Evolutionary conservation across 768 basidiomycete genomes (phyloP).

Genomic region (Leucocoprinus sp.): DNA sequence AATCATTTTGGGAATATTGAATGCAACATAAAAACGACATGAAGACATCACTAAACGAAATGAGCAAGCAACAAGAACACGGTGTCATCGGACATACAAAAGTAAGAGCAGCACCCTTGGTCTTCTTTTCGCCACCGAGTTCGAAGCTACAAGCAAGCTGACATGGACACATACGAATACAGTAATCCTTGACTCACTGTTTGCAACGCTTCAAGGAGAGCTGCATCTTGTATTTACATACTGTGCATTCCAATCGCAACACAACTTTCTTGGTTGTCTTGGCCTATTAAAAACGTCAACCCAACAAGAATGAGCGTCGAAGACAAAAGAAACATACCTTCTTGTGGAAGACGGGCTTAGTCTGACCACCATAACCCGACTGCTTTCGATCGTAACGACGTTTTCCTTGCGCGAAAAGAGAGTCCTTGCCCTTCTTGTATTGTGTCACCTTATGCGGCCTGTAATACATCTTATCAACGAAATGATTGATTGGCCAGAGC

Average conservation of each 20-base stretch:
- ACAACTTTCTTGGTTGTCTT: conserved; percentile 99
- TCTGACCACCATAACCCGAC: conserved; percentile 99
- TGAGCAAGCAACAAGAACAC: background rate
- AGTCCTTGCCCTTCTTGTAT: conserved; percentile 99
- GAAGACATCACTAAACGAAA: conserved; percentile 17
- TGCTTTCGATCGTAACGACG: conserved; percentile 99
- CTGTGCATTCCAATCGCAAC: conserved; percentile 92
- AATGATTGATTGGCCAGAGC: conserved; percentile 1
- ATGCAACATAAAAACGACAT: conserved; percentile 16
- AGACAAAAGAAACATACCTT: conserved; percentile 49
- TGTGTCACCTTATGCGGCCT: conserved; percentile 99
- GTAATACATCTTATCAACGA: conserved; percentile 6
- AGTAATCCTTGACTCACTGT: conserved; percentile 64
- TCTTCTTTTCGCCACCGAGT: conserved; percentile 99
- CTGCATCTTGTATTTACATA: conserved; percentile 99
- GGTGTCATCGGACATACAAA: conserved; percentile 58
- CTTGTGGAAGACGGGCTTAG: conserved; percentile 99
- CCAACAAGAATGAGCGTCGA: background rate
- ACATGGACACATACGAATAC: background rate
- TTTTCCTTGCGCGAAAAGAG: conserved; percentile 97
- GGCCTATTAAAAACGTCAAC: conserved; percentile 40
- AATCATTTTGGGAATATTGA: conserved; percentile 22
- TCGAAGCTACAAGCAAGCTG: conserved; percentile 63
- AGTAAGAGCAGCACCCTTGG: conserved; percentile 90
- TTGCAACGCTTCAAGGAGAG: conserved; percentile 97